phyloP scores from a whole-genome alignment of 805 yeast species.

The Metschnikowia rubicola region DNA sequence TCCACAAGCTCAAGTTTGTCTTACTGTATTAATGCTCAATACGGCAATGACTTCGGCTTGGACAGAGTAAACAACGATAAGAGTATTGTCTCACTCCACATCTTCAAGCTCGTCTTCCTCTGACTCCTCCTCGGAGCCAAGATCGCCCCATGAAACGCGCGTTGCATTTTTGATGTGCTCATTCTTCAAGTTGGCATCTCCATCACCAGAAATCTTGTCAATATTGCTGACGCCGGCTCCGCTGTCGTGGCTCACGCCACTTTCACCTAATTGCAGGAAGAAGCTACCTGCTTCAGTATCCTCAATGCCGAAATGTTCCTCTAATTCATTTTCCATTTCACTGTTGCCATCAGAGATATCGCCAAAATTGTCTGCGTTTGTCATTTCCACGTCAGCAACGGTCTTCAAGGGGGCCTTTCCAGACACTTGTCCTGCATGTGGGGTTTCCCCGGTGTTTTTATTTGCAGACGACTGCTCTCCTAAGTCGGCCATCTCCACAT shows the following conservation, averaged over 20 bases:
- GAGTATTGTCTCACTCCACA: neutral
- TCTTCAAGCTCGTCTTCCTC: slow-evolving; percentile 16
- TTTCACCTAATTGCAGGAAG: no score
- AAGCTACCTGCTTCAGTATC: neutral
- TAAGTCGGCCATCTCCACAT: neutral
- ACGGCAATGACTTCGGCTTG: no score
- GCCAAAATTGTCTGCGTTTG: neutral
- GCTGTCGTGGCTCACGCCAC: neutral
- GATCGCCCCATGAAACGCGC: slow-evolving; percentile 7
- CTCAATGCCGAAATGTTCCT: slow-evolving; percentile 2
- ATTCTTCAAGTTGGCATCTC: neutral
- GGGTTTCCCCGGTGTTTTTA: neutral
- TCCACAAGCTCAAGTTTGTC: no score
- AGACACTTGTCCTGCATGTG: slow-evolving; percentile 1
- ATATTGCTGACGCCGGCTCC: neutral
- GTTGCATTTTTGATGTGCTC: neutral
- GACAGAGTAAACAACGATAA: no score
- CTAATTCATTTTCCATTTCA: slow-evolving; percentile 3
- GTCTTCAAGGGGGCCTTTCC: slow-evolving; percentile 6
- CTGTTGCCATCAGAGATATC: neutral
- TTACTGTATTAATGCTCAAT: no score
- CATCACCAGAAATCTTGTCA: neutral
- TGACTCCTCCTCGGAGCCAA: slow-evolving; percentile 9
- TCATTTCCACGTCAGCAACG: neutral
- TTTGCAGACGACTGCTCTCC: neutral